phyloP scores from a whole-genome alignment of 2,329 filamentous ascomycete species.

The Ascochyta pisi region DNA sequence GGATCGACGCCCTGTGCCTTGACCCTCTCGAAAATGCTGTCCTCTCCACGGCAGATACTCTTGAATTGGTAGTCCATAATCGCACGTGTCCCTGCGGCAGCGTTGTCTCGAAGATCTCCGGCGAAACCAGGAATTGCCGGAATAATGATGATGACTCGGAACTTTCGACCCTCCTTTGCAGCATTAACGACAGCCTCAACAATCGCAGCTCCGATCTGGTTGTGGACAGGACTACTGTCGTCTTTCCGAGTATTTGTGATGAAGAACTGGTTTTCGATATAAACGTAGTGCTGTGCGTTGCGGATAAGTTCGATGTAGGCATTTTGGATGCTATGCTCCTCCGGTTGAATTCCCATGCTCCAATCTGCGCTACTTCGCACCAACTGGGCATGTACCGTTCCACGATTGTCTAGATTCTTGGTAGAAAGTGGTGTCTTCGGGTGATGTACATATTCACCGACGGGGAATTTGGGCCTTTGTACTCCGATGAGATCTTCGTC shows the following conservation, averaged over 20 bases:
- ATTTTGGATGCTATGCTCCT: conserved; percentile 85
- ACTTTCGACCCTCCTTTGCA: conserved; percentile 82
- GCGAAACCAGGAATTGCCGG: conserved; percentile 94
- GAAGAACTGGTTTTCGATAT: conserved; percentile 99
- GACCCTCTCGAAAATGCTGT: conserved; percentile 88
- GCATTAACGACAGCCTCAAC: conserved; percentile 88
- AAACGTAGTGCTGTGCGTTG: conserved; percentile 89
- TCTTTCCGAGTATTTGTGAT: conserved; percentile 78
- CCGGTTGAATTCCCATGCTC: conserved; percentile 83
- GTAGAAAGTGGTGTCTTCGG: conserved; percentile 72
- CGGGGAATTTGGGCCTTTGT: conserved; percentile 85
- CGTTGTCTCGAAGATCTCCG: conserved; percentile 83
- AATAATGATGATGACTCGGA: conserved; percentile 87
- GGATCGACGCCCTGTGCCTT: conserved; percentile 77
- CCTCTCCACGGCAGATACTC: conserved; percentile 87
- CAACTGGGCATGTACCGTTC: conserved; percentile 81
- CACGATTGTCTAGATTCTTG: conserved; percentile 66
- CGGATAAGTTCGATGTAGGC: conserved; percentile 85
- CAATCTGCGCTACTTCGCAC: conserved; percentile 92
- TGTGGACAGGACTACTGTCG: conserved; percentile 84
- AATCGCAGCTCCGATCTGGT: conserved; percentile 85
- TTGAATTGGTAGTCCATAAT: conserved; percentile 99
- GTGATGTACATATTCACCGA: conserved; percentile 85
- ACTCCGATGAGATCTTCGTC: conserved; percentile 88
- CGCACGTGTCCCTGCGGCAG: conserved; percentile 80